These are phyloP conservation scores for Epichloe coenophiala DNA, from an alignment of 2,329 filamentous ascomycete genomes.

Conservation along the genomic window DNA sequence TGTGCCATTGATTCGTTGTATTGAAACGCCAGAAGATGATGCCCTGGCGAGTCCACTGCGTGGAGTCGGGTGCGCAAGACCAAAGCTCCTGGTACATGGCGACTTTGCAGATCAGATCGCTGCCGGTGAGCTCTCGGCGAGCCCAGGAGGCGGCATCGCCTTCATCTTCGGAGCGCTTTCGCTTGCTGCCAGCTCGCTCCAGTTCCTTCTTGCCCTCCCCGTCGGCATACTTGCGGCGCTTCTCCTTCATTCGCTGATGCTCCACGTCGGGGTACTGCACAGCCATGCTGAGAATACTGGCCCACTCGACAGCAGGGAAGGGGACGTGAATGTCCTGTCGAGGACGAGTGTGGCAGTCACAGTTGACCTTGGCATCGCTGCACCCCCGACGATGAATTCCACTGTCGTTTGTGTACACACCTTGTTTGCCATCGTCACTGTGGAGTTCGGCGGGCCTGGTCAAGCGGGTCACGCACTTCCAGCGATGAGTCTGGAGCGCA, in stretches of 20 bases:
- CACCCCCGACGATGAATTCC: constrained; percentile 41
- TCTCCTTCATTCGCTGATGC: constrained; percentile 24
- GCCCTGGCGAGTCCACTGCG: constrained; percentile 41
- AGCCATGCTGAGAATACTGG: constrained; percentile 42
- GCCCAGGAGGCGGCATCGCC: constrained; percentile 27
- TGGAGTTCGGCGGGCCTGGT: constrained; percentile 43
- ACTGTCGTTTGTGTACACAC: constrained; percentile 36
- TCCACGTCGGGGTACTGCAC: constrained; percentile 35
- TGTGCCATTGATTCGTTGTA: constrained; percentile 37
- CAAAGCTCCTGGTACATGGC: constrained; percentile 57
- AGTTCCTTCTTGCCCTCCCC: constrained; percentile 22
- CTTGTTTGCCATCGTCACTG: constrained; percentile 27
- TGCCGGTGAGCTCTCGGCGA: constrained; percentile 30
- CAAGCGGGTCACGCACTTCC: constrained; percentile 47
- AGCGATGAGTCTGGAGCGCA: constrained; percentile 40
- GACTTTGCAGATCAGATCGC: constrained; percentile 45
- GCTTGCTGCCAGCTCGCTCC: constrained; percentile 23
- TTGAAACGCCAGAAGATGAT: constrained; percentile 52
- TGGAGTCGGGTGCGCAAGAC: constrained; percentile 34
- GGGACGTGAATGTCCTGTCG: constrained; percentile 40
- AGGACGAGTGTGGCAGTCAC: constrained; percentile 35
- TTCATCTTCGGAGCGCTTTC: constrained; percentile 27
- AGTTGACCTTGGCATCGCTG: constrained; percentile 30
- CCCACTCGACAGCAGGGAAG: constrained; percentile 45
- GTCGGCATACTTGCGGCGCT: constrained; percentile 19